phyloP scores from a whole-genome alignment of 1,284 basidiomycete genomes.

The Amylostereum chailletii region DNA sequence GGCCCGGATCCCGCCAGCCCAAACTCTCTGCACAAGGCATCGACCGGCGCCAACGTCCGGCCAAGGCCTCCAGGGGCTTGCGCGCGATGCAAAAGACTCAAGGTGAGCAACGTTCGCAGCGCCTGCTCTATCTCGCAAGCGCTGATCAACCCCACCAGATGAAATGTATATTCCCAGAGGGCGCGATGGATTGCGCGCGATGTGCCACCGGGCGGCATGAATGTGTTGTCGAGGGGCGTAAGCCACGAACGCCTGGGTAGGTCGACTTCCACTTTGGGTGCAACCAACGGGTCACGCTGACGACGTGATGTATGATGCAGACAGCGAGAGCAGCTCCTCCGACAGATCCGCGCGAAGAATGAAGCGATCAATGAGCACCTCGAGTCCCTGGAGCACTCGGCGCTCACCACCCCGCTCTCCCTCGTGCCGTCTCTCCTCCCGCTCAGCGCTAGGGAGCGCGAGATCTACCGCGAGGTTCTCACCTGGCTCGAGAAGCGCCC shows the following conservation, averaged over 20 bases:
- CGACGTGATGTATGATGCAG: slow-evolving; percentile 9
- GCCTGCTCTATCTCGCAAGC: neutral
- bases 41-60: no score
- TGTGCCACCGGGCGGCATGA: slow-evolving; percentile 21
- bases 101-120: slow-evolving; percentile 13
- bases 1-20: no score
- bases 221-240: slow-evolving; percentile 26
- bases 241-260: slow-evolving; percentile 26
- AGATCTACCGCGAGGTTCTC: slow-evolving; percentile 19
- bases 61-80: slow-evolving; percentile 18
- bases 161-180: slow-evolving; percentile 23
- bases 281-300: neutral
- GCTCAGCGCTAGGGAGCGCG: slow-evolving; percentile 18
- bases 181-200: slow-evolving; percentile 17
- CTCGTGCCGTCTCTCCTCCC: slow-evolving; percentile 19
- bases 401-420: slow-evolving; percentile 20
- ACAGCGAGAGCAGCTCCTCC: slow-evolving; percentile 21
- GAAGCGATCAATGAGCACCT: slow-evolving; percentile 23
- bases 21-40: no score
- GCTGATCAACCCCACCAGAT: slow-evolving; percentile 14
- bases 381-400: slow-evolving; percentile 20
- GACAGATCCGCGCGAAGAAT: slow-evolving; percentile 26
- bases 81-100: slow-evolving; percentile 24
- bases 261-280: neutral
- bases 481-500: slow-evolving; percentile 20